phyloP scores from a whole-genome alignment of 345 rosid species.

The Cardamine resedifolia region DNA sequence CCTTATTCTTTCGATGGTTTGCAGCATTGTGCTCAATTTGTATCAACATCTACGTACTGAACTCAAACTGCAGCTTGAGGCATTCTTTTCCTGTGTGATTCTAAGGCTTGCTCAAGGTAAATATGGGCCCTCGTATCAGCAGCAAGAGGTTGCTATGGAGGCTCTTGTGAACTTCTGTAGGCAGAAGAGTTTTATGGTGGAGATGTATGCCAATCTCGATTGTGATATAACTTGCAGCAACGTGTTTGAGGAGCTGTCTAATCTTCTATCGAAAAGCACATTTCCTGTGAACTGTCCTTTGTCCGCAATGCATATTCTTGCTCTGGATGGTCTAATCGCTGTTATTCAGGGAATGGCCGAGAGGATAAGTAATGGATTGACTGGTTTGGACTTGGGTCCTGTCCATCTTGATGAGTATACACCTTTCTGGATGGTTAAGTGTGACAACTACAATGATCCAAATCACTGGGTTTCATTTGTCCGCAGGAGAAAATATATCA shows the following conservation, averaged over 20 bases:
- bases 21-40: constrained; percentile 90
- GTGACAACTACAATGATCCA: constrained; percentile 81
- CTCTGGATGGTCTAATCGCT: constrained; percentile 93
- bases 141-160: constrained; percentile 99
- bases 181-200: constrained; percentile 98
- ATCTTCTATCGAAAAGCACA: constrained; percentile 93
- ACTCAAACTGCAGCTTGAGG: constrained; percentile 94
- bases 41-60: constrained; percentile 85
- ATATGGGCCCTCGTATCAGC: constrained; percentile 90
- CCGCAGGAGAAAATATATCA: constrained; percentile 85
- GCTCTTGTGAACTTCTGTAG: constrained; percentile 98
- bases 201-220: constrained; percentile 98
- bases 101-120: constrained; percentile 97
- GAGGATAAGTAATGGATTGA: constrained; percentile 75
- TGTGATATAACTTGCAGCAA: constrained; percentile 98
- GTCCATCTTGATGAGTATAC: constrained; percentile 84
- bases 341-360: constrained; percentile 99
- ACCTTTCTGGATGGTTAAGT: constrained; percentile 97
- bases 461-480: constrained; percentile 91
- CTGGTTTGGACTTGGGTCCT: constrained; percentile 64
- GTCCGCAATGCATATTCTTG: constrained; percentile 96
- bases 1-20: constrained; percentile 93
- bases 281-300: constrained; percentile 97
- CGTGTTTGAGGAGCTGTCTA: constrained; percentile 96
- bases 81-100: constrained; percentile 96